Base-by-base conservation (phyloP, 2,329 filamentous ascomycete species). In the Hypoxylon sp. region DNA sequence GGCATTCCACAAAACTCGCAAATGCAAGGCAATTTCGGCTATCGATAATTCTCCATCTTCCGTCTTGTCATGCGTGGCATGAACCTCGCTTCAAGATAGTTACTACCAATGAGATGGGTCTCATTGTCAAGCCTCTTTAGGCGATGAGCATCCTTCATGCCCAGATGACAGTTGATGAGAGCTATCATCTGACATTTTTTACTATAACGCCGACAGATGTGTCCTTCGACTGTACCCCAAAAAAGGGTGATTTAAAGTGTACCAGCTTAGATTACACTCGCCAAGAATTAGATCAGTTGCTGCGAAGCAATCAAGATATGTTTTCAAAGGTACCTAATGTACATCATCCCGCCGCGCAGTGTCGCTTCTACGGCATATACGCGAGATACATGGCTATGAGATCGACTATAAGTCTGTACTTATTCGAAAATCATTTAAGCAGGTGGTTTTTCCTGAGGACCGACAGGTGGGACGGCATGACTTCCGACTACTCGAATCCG, bases 21-120 rank as follows among this genome's bases (percentile, higher is more conserved):
- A 55, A 59, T 38, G 41, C 61, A 48, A 62, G 58, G 23, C 61
- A 70, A 68, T 68, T 48, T 68, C 65, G 61, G 61, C 46, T 70
- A 68, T 65, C 64, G 61, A 63, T 36, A 63, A 52, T 50, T 56
- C 55, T 59, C 48, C 46, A 51, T 60, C 53, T 56, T 51, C 58
- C 57, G 43, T 62, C 64, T 65, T 56, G 60, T 65, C 61, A 59
- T 63, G 65, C 61, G 62, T 56, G 41, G 61, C 58, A 60, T 65
- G 55, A 52, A 52, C 17, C 45, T 51, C 50, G 61, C 55, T 55
- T 58, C 32, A 60, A 46, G 51, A 58, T 46, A 36, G 53, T 28
- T 63, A 58, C 63, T 59, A 57, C 61, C 65, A 68, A 68, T 58
- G 36, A 48, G 46, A 60, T 58, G 30, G 23, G 14, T 21, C 23